A percentile compares a stretch with the other conserved stretches of the same genome.
phyloP scores from a whole-genome alignment of 768 basidiomycete species.

The Lactifluus rugatus region DNA sequence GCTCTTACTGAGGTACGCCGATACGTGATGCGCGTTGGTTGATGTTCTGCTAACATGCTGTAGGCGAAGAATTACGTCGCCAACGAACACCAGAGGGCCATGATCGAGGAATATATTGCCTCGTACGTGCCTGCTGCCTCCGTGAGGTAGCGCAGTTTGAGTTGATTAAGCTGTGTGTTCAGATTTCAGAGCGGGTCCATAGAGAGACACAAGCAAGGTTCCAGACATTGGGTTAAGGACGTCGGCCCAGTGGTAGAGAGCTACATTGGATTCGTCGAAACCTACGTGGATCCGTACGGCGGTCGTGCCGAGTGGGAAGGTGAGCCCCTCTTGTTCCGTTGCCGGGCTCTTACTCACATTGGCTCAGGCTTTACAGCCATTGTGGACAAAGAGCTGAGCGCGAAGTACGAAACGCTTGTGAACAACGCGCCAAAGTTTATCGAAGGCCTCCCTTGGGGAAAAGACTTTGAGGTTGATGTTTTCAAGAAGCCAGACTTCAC shows the following conservation, averaged over 20 bases:
- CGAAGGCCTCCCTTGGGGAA: conserved; percentile 76
- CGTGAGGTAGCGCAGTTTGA: not conserved
- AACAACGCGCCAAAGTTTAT: conserved; percentile 68
- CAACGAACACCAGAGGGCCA: conserved; percentile 59
- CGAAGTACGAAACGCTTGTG: conserved; percentile 73
- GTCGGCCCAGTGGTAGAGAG: conserved; percentile 80
- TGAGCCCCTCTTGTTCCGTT: conserved; percentile 20
- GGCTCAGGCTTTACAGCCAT: conserved; percentile 75
- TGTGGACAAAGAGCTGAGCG: conserved; percentile 74
- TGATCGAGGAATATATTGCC: conserved; percentile 71
- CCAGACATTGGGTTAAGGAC: conserved; percentile 78
- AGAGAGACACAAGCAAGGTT: conserved; percentile 68
- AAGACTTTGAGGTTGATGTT: conserved; percentile 36
- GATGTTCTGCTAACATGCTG: not conserved
- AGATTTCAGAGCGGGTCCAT: conserved; percentile 76
- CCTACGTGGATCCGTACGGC: conserved; percentile 76
- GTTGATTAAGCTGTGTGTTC: not conserved
- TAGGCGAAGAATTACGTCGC: conserved; percentile 68
- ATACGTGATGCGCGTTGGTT: not conserved
- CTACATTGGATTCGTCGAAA: conserved; percentile 82
- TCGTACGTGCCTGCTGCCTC: conserved; percentile 39
- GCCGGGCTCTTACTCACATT: not conserved
- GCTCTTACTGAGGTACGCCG: conserved; percentile 48
- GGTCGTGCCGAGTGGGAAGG: conserved; percentile 94
- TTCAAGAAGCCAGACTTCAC: conserved; percentile 87